Base-by-base conservation (phyloP, 176 grass and related monocot genomes). In the Carex kokanica region DNA sequence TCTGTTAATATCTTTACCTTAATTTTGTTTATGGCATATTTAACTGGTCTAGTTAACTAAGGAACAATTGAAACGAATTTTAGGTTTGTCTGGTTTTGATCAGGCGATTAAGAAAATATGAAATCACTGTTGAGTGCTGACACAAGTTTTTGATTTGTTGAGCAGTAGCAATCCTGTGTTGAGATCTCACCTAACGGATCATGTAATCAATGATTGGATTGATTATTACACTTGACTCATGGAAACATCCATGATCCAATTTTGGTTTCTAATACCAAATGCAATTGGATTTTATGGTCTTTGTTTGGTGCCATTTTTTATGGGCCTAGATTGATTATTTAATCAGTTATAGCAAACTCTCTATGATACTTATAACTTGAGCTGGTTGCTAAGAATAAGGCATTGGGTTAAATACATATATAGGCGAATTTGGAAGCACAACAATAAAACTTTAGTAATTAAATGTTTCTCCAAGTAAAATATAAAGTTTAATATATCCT, bases 171-270 rank as follows among this genome's bases (percentile, higher is more conserved):
- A 8, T 82, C 61, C 47, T 68, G 23, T 52, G 43, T 82, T 82
- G 80, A 82, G 60, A 82, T 82, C 43, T 82, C 61, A 82, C 47
- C 80, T 82, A 68, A 82, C 63, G 5, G 17, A 31, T 45, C 3
- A 65, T 66, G 3, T 53, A 16, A 75, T 82, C 43, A 82, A 82
- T 82, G 61, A 82, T 82, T 82, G 40, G 8, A 62, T 65, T 2
- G 25, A 82, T 64, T 52, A 40, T 80, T 60, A 61, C 15, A 0
- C 45, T 65, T 61, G 52, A 11, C 3, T 36, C 59, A 25, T 21
- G 57, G 10, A 62, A 21, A 47, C 38, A 41, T 81, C 32, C 20
- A 81, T 63, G 1, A 63, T 64, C 61, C 79, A 49, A 43, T 61
- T 80, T 59, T 61, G 57, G 57, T 54, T 80, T 58, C 14, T 60